Conservation (phyloP, 192 early-diverging fungal genomes). For the Mortierella alpina region DNA sequence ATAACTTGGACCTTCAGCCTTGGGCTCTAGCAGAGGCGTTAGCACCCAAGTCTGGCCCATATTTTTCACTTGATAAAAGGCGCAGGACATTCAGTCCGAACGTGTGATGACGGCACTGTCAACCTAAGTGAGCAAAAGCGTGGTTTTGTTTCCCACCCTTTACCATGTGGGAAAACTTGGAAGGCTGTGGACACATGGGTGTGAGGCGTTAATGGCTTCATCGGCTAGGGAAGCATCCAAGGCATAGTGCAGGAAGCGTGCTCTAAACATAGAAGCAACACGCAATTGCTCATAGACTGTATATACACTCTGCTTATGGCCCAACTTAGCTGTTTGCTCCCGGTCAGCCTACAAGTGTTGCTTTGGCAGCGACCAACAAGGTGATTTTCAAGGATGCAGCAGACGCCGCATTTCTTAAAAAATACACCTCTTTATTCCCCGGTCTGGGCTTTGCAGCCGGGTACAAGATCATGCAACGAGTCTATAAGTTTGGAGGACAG, state of each 20-base stretch:
- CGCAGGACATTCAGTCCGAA: neutral
- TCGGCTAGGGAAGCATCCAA: too few species aligned
- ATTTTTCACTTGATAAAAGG: constrained; percentile 1
- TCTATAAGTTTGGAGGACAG: constrained; percentile 99
- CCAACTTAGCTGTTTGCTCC: constrained; percentile 68
- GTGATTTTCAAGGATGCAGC: constrained; percentile 94
- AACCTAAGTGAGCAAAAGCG: too few species aligned
- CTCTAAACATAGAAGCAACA: neutral
- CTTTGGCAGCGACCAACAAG: constrained; percentile 68
- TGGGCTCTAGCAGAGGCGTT: neutral
- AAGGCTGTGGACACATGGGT: too few species aligned
- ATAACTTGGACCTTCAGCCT: neutral
- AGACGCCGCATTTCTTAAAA: constrained; percentile 70
- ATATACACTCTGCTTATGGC: neutral
- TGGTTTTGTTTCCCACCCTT: too few species aligned
- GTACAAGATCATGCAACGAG: constrained; percentile 96
- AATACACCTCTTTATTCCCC: constrained; percentile 95
- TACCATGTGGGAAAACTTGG: too few species aligned
- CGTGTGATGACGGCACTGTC: too few species aligned
- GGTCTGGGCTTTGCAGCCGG: constrained; percentile 96
- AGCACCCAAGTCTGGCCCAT: neutral
- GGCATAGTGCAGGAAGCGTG: neutral
- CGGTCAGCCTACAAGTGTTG: constrained; percentile 15
- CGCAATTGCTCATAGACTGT: neutral
- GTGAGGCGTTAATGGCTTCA: too few species aligned